Evolutionary conservation across 2,329 filamentous ascomycete genomes (phyloP), one percentile per base, ranked within the genome.

Genomic region (Fusarium decemcellulare): DNA sequence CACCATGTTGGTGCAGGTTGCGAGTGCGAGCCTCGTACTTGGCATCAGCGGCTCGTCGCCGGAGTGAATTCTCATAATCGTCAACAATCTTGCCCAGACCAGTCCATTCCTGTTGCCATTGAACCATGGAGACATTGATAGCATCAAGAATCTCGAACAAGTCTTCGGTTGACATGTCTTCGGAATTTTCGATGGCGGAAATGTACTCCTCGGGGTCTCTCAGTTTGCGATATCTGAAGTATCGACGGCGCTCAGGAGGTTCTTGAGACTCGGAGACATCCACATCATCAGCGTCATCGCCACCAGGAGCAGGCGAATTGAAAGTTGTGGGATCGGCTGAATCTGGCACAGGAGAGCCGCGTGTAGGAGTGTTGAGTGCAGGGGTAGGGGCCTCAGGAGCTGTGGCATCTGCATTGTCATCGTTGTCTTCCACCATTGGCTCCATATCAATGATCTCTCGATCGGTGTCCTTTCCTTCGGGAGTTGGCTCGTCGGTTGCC

Each of bases 21-120:
- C 79, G 78, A 27, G 81, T 78, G 70, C 83, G 82, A 51, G 83
- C 80, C 63, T 85, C 78, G 14, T 84, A 83, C 57, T 87, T 82
- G 52, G 81, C 69, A 56, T 86, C 86, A 52, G 86, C 84, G 15
- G 80, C 79, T 15, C 81, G 80, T 27, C 87, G 85, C 23, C 86
- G 84, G 39, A 82, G 79, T 0, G 87, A 81, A 67, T 89, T 89
- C 67, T 89, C 87, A 53, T 88, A 83, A 65, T 90, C 87, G 55
- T 89, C 87, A 2, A 87, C 83, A 12, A 86, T 76, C 59, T 83
- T 84, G 36, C 82, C 82, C 3, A 87, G 76, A 2, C 81, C 78
- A n/a, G 80, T 81, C 78, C 82, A 90, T 71, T 90, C 88, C 2
- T 81, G 75, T 68, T 90, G 85, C 81, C 85, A 89, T 18, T 83